Conservation (phyloP, 2,329 filamentous ascomycete species). For the Alternaria arborescens region DNA sequence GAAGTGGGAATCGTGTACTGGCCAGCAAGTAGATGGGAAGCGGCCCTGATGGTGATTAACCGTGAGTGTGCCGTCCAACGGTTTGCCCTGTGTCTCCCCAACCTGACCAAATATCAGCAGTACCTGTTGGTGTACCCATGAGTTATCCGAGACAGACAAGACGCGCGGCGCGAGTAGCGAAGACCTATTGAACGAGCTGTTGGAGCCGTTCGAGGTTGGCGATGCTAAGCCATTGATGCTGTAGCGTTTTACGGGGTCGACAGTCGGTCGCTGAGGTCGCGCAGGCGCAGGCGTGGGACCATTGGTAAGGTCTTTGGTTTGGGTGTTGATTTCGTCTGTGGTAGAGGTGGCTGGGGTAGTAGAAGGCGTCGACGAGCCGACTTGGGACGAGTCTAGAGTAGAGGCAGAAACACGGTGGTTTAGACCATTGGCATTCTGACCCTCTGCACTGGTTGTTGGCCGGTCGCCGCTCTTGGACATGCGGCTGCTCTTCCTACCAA, state of each 20-base stretch:
- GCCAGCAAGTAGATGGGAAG: conserved; percentile 86
- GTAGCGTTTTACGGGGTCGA: conserved; percentile 61
- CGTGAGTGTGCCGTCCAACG: conserved; percentile 80
- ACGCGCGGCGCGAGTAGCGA: conserved; percentile 85
- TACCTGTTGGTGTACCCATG: conserved; percentile 94
- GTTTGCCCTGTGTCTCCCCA: conserved; percentile 72
- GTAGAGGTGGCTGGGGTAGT: conserved; percentile 71
- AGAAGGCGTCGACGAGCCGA: conserved; percentile 76
- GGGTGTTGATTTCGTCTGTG: conserved; percentile 72
- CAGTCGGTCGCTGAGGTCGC: conserved; percentile 55
- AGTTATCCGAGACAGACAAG: conserved; percentile 78
- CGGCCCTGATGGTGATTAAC: conserved; percentile 83
- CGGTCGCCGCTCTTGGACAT: conserved; percentile 62
- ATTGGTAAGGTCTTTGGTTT: conserved; percentile 63
- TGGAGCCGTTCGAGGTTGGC: conserved; percentile 57
- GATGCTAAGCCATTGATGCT: conserved; percentile 67
- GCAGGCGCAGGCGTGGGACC: conserved; percentile 53
- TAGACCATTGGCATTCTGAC: conserved; percentile 49
- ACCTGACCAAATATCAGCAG: conserved; percentile 83
- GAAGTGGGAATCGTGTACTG: conserved; percentile 87
- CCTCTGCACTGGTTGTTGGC: conserved; percentile 26
- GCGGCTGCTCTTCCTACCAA: conserved; percentile 76
- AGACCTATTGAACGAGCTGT: conserved; percentile 63
- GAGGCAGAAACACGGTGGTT: conserved; percentile 67
- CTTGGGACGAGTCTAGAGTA: conserved; percentile 64